These are phyloP conservation scores for Fusarium musae DNA, from an alignment of 2,329 filamentous ascomycete genomes.

Conservation along the genomic window DNA sequence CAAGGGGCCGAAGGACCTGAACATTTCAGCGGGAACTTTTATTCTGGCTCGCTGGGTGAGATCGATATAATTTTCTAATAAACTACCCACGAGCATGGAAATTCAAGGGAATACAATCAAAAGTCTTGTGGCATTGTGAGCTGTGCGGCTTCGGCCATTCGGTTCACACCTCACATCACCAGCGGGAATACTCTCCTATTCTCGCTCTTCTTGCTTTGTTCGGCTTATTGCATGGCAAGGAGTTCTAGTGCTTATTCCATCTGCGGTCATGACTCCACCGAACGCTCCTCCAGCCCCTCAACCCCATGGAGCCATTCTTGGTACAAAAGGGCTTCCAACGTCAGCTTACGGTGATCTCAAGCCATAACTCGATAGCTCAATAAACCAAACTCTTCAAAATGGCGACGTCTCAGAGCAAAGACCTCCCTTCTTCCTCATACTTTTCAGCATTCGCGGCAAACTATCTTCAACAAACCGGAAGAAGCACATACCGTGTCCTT, in stretches of 20 bases:
- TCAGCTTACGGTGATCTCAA: not conserved
- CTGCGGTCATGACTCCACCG: not conserved
- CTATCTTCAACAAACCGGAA: conserved; percentile 45
- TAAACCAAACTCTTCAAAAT: not conserved
- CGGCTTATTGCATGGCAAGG: not conserved
- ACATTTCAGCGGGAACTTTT: not conserved
- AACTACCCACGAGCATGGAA: no score
- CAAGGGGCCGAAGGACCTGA: conserved; percentile 16
- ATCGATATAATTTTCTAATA: conserved; percentile 18
- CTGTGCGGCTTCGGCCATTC: not conserved
- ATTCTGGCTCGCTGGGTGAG: not conserved
- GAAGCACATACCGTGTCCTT: conserved; percentile 44
- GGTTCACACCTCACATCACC: not conserved
- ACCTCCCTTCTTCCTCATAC: conserved; percentile 31
- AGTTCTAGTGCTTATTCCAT: conserved; percentile 3
- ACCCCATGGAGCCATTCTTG: not conserved
- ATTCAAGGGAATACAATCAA: not conserved
- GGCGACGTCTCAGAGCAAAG: conserved; percentile 18
- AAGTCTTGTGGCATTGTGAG: not conserved
- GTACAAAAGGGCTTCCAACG: not conserved
- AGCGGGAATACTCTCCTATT: not conserved
- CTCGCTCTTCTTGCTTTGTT: not conserved
- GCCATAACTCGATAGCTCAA: accelerated
- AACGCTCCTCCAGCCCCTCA: not conserved
- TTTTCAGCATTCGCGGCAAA: conserved; percentile 43